Conservation (phyloP, 345 rosid genomes). For the Citrus unshiu region DNA sequence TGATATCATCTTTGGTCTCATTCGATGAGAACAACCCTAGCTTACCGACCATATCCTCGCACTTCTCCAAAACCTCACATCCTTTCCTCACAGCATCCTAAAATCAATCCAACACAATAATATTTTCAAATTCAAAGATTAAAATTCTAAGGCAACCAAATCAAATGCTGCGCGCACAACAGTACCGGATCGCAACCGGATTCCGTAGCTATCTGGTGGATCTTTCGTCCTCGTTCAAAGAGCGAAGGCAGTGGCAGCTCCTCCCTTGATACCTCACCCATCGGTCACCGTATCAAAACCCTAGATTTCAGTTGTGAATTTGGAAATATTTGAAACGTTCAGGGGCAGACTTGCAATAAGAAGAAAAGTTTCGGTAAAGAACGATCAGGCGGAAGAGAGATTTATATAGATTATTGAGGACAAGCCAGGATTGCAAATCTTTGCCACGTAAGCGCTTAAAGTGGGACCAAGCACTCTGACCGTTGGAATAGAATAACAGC, state of each 20-base stretch:
- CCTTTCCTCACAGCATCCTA: constrained; percentile 76
- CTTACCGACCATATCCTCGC: constrained; percentile 81
- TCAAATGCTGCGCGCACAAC: not conserved
- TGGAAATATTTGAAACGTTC: not conserved
- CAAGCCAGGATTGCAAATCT: too few relatives aligned
- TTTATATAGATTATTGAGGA: not conserved
- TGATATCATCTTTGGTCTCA: constrained; percentile 85
- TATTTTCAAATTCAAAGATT: not conserved
- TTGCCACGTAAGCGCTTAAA: too few relatives aligned
- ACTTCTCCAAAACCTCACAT: constrained; percentile 57
- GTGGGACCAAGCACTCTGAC: too few relatives aligned
- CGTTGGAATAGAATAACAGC: too few relatives aligned
- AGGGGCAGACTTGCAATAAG: not conserved
- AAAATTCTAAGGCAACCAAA: constrained; percentile 7
- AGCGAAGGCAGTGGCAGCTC: constrained; percentile 65
- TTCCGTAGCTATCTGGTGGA: constrained; percentile 56
- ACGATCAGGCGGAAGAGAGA: not conserved
- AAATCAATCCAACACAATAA: not conserved
- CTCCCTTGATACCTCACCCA: constrained; percentile 51
- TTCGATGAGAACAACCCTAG: constrained; percentile 82
- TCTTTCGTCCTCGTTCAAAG: constrained; percentile 76
- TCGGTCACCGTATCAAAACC: constrained; percentile 7
- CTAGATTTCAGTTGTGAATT: not conserved
- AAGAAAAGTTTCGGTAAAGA: not conserved
- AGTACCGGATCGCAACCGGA: constrained; percentile 64